phyloP scores from a whole-genome alignment of 768 basidiomycete genomes.

The Boletus tomentosulus region DNA sequence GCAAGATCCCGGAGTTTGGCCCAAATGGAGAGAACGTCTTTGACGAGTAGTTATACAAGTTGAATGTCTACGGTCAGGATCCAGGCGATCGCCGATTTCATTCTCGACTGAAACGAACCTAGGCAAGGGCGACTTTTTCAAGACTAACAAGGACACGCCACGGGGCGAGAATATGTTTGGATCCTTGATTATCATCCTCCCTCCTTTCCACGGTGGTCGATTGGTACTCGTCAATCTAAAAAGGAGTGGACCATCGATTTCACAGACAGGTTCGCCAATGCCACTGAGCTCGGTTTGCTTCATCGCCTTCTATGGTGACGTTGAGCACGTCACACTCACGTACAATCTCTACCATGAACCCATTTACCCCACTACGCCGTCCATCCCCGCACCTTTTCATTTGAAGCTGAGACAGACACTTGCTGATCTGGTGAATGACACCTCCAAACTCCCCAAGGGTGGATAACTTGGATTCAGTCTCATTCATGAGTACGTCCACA shows the following conservation, averaged over 20 bases:
- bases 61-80: too few relatives aligned
- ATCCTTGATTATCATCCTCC: too few relatives aligned
- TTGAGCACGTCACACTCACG: slow-evolving; percentile 34
- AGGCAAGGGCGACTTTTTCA: too few relatives aligned
- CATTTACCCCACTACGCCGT: not conserved
- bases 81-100: too few relatives aligned
- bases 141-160: too few relatives aligned
- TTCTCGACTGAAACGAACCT: too few relatives aligned
- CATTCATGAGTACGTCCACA: slow-evolving; percentile 10
- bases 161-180: too few relatives aligned
- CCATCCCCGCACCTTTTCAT: not conserved
- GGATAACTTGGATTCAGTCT: slow-evolving; percentile 14
- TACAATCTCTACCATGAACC: slow-evolving; percentile 31
- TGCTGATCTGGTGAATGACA: not conserved
- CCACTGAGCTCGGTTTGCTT: slow-evolving; percentile 26
- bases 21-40: slow-evolving; percentile 33
- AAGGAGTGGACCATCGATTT: slow-evolving; percentile 39
- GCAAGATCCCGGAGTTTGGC: too few relatives aligned
- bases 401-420: not conserved
- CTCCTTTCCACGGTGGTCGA: too few relatives aligned
- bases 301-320: slow-evolving; percentile 39
- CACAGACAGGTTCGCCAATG: slow-evolving; percentile 7
- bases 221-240: slow-evolving; percentile 31
- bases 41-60: slow-evolving; percentile 45
- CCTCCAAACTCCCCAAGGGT: not conserved